Evolutionary conservation across 2,329 filamentous ascomycete species (phyloP), one percentile per base, ranked within the genome.

Genomic region (Neonectria hederae): DNA sequence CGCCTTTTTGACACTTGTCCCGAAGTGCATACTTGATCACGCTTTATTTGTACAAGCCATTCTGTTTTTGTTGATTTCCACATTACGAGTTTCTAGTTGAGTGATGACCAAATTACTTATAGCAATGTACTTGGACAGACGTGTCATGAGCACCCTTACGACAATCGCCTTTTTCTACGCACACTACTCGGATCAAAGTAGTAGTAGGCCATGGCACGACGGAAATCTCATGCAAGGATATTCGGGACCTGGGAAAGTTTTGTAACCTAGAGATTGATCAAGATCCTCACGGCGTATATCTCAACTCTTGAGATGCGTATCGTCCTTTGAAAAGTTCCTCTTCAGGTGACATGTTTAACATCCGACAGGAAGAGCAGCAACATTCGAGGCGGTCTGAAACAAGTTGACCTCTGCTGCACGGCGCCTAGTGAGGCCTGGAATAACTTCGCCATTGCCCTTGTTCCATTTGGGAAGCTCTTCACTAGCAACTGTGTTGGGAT

Each of bases 391-490:
- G 10, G 62, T 70, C 30, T 65, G 58, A 11, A 65, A 62, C 59
- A 86, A 67, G 8, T 69, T 72, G 14, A 86, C 76, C 75, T 86
- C 83, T 0, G 79, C 83, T 11, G 77, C 75, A 19, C 83, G 78
- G 17, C 83, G 76, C 30, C 79, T 74, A 13, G 75, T 73, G 21
- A 86, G 74, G 0, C 83, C 82, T 4, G 76, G 74, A 17, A 83
- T 68, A 13, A 78, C 76, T 59, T 76, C 65, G 3, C 80, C 80
- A 30, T 76, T 76, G 24, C 76, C 81, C 68, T 82, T 75, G 55
- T 80, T 80, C 83, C 83, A 85, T 73, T 81, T 79, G 5, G 83
- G 83, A 42, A 86, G 74, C 75, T 85, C 83, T 65, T 81, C 63
- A 10, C 76, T 67, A 17, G 80, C 61, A 0, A 67, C 83, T 0